These are phyloP conservation scores for Cephalotrichum gorgonifer DNA, from an alignment of 2,329 filamentous ascomycete species.

Conservation along the genomic window DNA sequence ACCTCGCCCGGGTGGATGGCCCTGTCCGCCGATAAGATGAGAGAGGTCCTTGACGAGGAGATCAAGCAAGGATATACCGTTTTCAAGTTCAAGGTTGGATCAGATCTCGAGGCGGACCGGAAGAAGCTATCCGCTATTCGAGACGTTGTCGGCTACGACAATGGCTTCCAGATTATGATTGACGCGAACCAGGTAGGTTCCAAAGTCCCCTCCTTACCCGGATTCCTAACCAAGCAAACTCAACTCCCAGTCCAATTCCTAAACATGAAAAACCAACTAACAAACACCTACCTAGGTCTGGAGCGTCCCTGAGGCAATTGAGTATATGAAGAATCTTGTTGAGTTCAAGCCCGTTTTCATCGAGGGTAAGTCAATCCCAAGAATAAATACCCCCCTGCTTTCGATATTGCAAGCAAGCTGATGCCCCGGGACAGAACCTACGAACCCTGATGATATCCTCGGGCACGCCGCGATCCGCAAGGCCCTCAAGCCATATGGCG, in stretches of 20 bases:
- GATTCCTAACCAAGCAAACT: no score
- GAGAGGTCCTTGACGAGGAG: conserved; percentile 46
- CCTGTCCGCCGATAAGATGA: conserved; percentile 58
- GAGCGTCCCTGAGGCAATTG: conserved; percentile 58
- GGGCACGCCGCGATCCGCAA: conserved; percentile 57
- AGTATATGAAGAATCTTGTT: conserved; percentile 54
- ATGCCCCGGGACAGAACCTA: conserved; percentile 41
- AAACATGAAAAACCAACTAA: not conserved
- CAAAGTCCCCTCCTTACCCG: no score
- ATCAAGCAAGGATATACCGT: conserved; percentile 50
- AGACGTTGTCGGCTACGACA: conserved; percentile 54
- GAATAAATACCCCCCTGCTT: not conserved
- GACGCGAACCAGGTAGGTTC: conserved; percentile 55
- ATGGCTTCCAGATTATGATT: conserved; percentile 57
- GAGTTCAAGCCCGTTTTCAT: conserved; percentile 59
- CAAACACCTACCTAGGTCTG: conserved; percentile 38
- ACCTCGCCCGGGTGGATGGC: conserved; percentile 61
- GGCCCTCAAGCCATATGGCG: conserved; percentile 46
- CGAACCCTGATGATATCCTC: conserved; percentile 57
- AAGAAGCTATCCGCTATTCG: conserved; percentile 46
- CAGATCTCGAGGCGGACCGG: conserved; percentile 45
- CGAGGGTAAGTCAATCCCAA: conserved; percentile 16
- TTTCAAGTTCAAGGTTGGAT: conserved; percentile 61
- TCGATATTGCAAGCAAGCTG: not conserved
- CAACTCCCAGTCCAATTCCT: no score